These are phyloP conservation scores for Anisodus tanguticus DNA, from an alignment of 257 asterid species.

Conservation along the genomic window DNA sequence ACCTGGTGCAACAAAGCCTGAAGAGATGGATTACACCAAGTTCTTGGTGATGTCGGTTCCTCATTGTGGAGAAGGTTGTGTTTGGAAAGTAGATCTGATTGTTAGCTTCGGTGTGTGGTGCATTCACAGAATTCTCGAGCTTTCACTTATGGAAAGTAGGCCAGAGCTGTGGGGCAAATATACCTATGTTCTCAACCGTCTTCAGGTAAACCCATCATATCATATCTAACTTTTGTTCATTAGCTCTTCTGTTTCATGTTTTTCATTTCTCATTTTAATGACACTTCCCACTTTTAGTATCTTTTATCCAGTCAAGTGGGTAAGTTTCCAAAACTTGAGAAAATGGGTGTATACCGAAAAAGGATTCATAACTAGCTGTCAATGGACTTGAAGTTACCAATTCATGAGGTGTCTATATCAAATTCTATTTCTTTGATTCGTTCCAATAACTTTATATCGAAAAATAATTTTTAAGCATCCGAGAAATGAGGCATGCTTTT, in stretches of 20 bases:
- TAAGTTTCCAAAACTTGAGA: not conserved
- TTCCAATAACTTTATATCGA: not conserved
- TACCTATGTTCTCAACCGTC: constrained; percentile 90
- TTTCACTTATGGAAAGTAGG: constrained; percentile 92
- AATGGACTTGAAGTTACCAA: too few relatives aligned
- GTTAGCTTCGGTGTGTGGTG: constrained; percentile 98
- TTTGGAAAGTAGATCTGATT: constrained; percentile 75
- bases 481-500: constrained; percentile 11
- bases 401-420: too few relatives aligned
- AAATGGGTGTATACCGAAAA: too few relatives aligned
- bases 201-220: constrained; percentile 66
- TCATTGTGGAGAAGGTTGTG: constrained; percentile 96
- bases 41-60: constrained; percentile 66
- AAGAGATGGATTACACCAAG: constrained; percentile 65
- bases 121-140: constrained; percentile 91
- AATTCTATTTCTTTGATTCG: not conserved
- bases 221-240: not conserved
- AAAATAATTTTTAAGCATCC: not conserved
- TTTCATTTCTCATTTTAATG: not conserved
- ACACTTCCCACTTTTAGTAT: not conserved
- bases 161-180: constrained; percentile 99
- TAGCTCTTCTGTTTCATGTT: not conserved
- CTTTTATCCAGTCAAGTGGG: not conserved
- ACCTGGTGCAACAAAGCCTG: constrained; percentile 41
- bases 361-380: too few relatives aligned